A percentile compares a stretch with the other conserved stretches of the same genome.
Conservation (phyloP, 2,329 filamentous ascomycete genomes). For the Stachybotrys chartarum region DNA sequence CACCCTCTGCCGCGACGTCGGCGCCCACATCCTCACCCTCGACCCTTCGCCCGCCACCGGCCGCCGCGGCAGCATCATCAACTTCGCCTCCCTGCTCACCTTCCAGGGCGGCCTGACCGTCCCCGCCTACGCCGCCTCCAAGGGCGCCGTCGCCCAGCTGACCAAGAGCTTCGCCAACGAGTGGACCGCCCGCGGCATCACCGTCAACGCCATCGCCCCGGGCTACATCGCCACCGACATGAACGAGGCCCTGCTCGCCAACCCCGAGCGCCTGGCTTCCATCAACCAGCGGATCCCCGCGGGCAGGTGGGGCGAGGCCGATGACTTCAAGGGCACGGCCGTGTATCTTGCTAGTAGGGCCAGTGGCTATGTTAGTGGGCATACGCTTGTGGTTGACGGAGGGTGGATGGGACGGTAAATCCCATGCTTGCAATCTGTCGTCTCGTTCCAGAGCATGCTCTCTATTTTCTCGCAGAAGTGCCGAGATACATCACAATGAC, state of each 20-base stretch:
- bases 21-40: conserved; percentile 67
- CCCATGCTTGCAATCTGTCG: not conserved
- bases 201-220: conserved; percentile 82
- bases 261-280: conserved; percentile 60
- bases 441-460: no score
- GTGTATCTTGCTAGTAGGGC: conserved; percentile 71
- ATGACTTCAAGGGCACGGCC: conserved; percentile 80
- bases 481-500: no score
- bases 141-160: conserved; percentile 77
- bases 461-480: no score
- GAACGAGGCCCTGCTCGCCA: conserved; percentile 75
- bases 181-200: conserved; percentile 73
- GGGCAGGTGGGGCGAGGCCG: conserved; percentile 72
- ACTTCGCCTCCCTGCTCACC: conserved; percentile 71
- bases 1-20: conserved; percentile 67
- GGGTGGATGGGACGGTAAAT: conserved; percentile 82
- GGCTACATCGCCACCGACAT: conserved; percentile 93
- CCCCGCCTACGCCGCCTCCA: conserved; percentile 79
- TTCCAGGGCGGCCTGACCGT: conserved; percentile 87
- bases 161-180: conserved; percentile 84
- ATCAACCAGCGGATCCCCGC: conserved; percentile 79
- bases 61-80: conserved; percentile 68
- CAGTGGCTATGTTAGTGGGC: conserved; percentile 76
- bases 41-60: conserved; percentile 37
- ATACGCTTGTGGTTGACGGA: conserved; percentile 77